A percentile compares a stretch with the other conserved stretches of the same genome.
These are phyloP conservation scores for Candida suzukii DNA, from an alignment of 805 yeast genomes.

Conservation along the genomic window DNA sequence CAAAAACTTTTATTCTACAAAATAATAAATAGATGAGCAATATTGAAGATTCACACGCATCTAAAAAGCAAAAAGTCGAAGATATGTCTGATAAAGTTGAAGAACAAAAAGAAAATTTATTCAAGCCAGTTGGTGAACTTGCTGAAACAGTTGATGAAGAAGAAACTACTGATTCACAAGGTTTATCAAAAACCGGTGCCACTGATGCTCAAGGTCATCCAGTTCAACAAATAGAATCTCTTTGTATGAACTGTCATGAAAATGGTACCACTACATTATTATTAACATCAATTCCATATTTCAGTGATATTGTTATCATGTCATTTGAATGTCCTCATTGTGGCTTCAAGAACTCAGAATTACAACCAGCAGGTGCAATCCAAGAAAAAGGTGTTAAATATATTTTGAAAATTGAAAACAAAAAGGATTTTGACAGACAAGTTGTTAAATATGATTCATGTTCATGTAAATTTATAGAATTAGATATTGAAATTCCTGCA, in stretches of 20 bases:
- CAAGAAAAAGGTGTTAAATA: slow-evolving; percentile 84
- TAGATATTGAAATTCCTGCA: slow-evolving; percentile 93
- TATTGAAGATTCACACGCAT: slow-evolving; percentile 6
- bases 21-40: too few species aligned
- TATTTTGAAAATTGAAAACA: slow-evolving; percentile 56
- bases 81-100: slow-evolving; percentile 9
- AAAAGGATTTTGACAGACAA: slow-evolving; percentile 79
- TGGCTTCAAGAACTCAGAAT: slow-evolving; percentile 81
- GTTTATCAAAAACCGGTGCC: slow-evolving; percentile 65
- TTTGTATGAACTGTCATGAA: slow-evolving; percentile 93
- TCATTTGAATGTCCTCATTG: slow-evolving; percentile 96
- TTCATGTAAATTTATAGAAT: slow-evolving; percentile 67
- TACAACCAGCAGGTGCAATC: slow-evolving; percentile 92
- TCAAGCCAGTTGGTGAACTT: slow-evolving; percentile 54
- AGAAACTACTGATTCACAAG: slow-evolving; percentile 25
- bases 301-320: slow-evolving; percentile 87
- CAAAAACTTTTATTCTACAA: background rate
- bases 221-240: slow-evolving; percentile 88
- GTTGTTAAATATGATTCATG: slow-evolving; percentile 89
- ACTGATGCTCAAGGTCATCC: slow-evolving; percentile 84
- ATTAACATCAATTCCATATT: slow-evolving; percentile 84
- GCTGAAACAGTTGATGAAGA: slow-evolving; percentile 37
- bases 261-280: slow-evolving; percentile 79
- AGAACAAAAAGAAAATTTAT: slow-evolving; percentile 32
- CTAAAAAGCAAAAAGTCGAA: slow-evolving; percentile 22